A percentile compares a stretch with the other conserved stretches of the same genome.
phyloP scores from a whole-genome alignment of 306 rosid species.

The Ormosia semicastrata region DNA sequence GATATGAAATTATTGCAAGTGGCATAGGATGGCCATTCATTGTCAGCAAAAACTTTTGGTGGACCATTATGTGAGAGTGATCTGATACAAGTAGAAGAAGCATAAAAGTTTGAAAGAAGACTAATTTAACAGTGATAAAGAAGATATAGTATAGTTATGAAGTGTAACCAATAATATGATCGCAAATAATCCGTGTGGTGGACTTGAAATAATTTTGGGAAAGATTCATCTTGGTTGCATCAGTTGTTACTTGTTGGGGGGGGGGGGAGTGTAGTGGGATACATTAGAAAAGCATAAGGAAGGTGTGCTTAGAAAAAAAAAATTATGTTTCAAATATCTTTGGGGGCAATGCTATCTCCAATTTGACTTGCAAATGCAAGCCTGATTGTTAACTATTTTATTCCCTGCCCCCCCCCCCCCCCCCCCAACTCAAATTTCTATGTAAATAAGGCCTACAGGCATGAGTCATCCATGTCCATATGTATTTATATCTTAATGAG shows the following conservation, averaged over 20 bases:
- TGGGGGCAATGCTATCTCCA: background rate
- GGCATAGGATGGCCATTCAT: background rate
- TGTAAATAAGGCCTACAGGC: background rate
- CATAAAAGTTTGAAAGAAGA: background rate
- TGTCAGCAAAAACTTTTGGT: background rate
- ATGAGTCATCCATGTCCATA: background rate
- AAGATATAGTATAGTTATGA: background rate
- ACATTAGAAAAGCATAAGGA: background rate
- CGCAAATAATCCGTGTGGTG: background rate
- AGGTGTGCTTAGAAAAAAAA: background rate
- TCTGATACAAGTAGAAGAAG: background rate
- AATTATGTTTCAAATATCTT: background rate
- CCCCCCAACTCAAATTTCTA: background rate
- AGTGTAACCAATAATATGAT: background rate
- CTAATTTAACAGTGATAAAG: background rate
- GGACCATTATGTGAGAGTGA: constrained; percentile 2
- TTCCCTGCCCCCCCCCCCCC: background rate
- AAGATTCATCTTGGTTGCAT: constrained; percentile 2
- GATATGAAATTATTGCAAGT: background rate
- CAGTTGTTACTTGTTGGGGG: background rate
- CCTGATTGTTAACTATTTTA: background rate
- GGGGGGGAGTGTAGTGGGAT: background rate
- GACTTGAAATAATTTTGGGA: background rate
- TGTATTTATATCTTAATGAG: background rate
- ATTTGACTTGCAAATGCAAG: background rate